Percentiles rank a stretch among this genome's conserved stretches.
These are phyloP conservation scores for Dysphania ambrosioides DNA, from an alignment of 148 eudicot species.

Conservation along the genomic window DNA sequence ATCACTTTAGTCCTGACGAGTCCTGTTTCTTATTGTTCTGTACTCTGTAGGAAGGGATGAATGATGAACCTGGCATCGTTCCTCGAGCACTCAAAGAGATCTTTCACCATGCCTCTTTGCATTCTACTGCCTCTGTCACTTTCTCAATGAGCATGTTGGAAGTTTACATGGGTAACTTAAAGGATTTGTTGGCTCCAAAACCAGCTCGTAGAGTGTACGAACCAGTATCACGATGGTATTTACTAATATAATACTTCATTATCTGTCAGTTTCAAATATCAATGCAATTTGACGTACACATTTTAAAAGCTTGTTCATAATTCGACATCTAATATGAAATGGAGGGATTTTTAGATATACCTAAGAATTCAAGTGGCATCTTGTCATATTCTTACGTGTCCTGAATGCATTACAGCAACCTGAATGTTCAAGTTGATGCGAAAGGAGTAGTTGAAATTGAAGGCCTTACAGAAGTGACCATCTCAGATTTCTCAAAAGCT, in stretches of 20 bases:
- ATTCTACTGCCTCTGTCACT: constrained; percentile 35
- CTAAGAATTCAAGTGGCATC: not conserved
- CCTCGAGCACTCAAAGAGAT: constrained; percentile 54
- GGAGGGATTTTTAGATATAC: not conserved
- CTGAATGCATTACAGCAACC: constrained; percentile 43
- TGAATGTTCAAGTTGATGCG: constrained; percentile 62
- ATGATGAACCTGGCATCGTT: constrained; percentile 52
- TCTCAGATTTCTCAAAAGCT: constrained; percentile 61
- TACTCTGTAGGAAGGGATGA: constrained; percentile 50
- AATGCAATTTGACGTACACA: too few relatives aligned
- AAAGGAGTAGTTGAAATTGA: constrained; percentile 66
- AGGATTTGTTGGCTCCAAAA: constrained; percentile 56
- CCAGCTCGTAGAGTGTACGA: constrained; percentile 39
- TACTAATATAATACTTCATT: too few relatives aligned
- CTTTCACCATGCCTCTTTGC: constrained; percentile 43
- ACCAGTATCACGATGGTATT: constrained; percentile 54
- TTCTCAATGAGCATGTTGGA: constrained; percentile 78
- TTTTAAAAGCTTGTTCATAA: too few relatives aligned
- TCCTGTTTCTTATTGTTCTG: not conserved
- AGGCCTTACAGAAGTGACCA: constrained; percentile 56
- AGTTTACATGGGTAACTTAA: constrained; percentile 67
- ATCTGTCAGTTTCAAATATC: too few relatives aligned
- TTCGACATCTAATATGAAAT: not conserved
- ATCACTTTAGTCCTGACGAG: not conserved
- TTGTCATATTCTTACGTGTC: constrained; percentile 1